phyloP scores from a whole-genome alignment of 2,329 filamentous ascomycete species.

The Aspergillus felis region DNA sequence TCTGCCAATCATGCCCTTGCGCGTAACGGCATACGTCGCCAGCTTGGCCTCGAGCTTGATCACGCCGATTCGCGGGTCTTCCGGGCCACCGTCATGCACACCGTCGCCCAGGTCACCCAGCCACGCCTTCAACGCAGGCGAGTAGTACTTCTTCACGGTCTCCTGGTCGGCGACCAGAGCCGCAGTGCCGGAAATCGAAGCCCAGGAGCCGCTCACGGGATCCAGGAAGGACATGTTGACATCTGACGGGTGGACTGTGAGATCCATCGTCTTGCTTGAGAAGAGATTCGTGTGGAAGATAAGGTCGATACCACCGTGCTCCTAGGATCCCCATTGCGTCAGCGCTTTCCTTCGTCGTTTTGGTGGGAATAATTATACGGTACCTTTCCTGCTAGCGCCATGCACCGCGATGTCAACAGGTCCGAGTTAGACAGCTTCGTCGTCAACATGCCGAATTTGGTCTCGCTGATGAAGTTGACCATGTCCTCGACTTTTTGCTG shows the following conservation, averaged over 20 bases:
- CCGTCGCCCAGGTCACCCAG: constrained; percentile 81
- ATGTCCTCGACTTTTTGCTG: constrained; percentile 75
- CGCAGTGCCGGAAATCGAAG: constrained; percentile 73
- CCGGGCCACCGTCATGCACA: constrained; percentile 73
- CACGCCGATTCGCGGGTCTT: constrained; percentile 76
- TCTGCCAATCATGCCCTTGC: constrained; percentile 60
- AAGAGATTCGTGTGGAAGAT: constrained; percentile 92
- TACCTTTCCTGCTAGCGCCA: constrained; percentile 79
- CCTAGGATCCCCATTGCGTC: constrained; percentile 46
- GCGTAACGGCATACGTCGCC: constrained; percentile 65
- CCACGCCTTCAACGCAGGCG: constrained; percentile 72
- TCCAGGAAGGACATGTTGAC: constrained; percentile 78
- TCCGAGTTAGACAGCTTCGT: constrained; percentile 62
- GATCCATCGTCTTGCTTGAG: constrained; percentile 80
- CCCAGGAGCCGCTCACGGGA: constrained; percentile 71
- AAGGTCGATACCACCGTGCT: constrained; percentile 72
- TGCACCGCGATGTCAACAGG: constrained; percentile 73
- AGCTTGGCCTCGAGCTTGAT: constrained; percentile 72
- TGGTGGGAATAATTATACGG: not conserved
- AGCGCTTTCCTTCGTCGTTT: not conserved
- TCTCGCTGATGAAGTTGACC: constrained; percentile 62
- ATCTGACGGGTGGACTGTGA: constrained; percentile 66
- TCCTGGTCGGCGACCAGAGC: constrained; percentile 65
- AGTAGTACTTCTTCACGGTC: constrained; percentile 72
- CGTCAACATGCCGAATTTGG: constrained; percentile 88